Percentiles rank a stretch among this genome's conserved stretches.
These are phyloP conservation scores for Pleomassaria siparia DNA, from an alignment of 2,329 filamentous ascomycete species.

Conservation along the genomic window DNA sequence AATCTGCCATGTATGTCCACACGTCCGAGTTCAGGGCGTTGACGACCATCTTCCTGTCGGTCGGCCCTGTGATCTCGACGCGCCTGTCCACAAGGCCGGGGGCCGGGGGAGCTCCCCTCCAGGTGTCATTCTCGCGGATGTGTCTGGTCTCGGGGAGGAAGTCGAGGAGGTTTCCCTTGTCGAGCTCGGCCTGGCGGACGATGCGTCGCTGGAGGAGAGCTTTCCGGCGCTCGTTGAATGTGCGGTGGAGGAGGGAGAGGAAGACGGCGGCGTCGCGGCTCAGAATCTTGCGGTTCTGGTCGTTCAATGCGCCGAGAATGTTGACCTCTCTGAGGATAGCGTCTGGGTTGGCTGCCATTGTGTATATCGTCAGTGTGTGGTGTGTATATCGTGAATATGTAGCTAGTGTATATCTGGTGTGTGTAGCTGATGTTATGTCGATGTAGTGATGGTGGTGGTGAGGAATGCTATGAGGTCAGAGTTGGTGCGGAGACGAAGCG, in stretches of 20 bases:
- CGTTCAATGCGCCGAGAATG: slow-evolving; percentile 76
- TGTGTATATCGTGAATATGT: slow-evolving; percentile 13
- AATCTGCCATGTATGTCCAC: slow-evolving; percentile 99
- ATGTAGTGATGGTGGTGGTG: slow-evolving; percentile 9
- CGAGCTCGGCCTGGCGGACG: slow-evolving; percentile 86
- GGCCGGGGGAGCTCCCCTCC: slow-evolving; percentile 89
- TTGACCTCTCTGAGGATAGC: slow-evolving; percentile 83
- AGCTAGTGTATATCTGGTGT: slow-evolving; percentile 4
- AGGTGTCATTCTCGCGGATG: slow-evolving; percentile 90
- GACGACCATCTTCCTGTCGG: slow-evolving; percentile 98
- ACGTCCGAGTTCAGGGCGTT: slow-evolving; percentile 96
- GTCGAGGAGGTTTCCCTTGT: slow-evolving; percentile 84
- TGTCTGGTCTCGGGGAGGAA: slow-evolving; percentile 95
- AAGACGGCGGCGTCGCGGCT: slow-evolving; percentile 89
- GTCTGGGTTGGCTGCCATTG: slow-evolving; percentile 58
- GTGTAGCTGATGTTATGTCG: slow-evolving; percentile 8
- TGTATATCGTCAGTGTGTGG: slow-evolving; percentile 11
- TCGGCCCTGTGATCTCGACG: slow-evolving; percentile 96
- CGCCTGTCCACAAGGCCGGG: slow-evolving; percentile 90
- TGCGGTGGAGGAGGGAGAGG: slow-evolving; percentile 89
- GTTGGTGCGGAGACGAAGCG: slow-evolving; percentile 30
- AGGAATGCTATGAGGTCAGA: slow-evolving; percentile 28
- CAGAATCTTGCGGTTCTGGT: slow-evolving; percentile 85
- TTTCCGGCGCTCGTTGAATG: slow-evolving; percentile 90
- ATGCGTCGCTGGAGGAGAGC: slow-evolving; percentile 82